Base-by-base conservation (phyloP, 768 basidiomycete genomes). In the Termitomyces sp. region DNA sequence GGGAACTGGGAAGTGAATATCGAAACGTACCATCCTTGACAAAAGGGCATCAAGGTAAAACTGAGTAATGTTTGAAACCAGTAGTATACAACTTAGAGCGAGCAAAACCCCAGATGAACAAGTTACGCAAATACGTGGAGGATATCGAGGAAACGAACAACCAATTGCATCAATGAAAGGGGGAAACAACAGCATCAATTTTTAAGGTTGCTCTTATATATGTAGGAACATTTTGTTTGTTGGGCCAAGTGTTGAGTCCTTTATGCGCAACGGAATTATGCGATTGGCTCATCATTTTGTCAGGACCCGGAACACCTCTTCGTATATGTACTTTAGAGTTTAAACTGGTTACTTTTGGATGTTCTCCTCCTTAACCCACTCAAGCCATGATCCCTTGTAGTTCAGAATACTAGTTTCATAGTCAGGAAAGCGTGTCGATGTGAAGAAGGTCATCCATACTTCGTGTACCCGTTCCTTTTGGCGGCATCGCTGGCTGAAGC, bases 351-450 rank as follows among this genome's bases (percentile, higher is more conserved):
- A 59, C 40, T 63, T 72, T 49, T 72, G 6, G n/a, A 26, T 75
- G 61, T 65, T 79, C 65, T 77, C 77, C 62, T 75, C 85, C 68
- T 75, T 76, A 13, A 82, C 80, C 93, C 93, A 96, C 63, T 95
- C 91, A 53, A 92, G 70, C 91, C 92, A 96, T 20, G 90, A 92
- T 9, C 93, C 93, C 62, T 82, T 82, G 69, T 93, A 96, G 66
- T 94, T 95, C 57, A 84, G 70, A 49, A 86, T 67, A 54, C 86
- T 88, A 48, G 4, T 24, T 22, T 50, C 8, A 58, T 42, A n/a
- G 24, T 49, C 27, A 20, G 44, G 18, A 24, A 14, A 33, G 36
- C 18, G 53, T n/a, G 37, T 36, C 4, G 20, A 43, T 18, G 33
- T 20, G 13, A 72, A 56, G 12, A 37, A 40, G 18, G 13, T 34